A percentile compares a stretch with the other conserved stretches of the same genome.
Conservation (phyloP, 1,139 yeast species). For the Kodamaea arcana region DNA sequence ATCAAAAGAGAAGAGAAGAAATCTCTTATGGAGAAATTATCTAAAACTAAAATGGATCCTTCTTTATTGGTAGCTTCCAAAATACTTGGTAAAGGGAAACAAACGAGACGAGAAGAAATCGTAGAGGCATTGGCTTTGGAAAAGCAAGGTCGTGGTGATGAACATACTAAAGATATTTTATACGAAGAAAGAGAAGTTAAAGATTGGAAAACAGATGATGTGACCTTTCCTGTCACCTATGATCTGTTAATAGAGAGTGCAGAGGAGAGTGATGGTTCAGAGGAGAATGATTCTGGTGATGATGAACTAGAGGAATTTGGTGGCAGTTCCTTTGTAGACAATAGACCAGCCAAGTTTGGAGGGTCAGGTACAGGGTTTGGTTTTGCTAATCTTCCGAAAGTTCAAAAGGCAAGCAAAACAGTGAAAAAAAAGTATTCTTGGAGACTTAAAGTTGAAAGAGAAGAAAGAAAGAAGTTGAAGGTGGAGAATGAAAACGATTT, state of each 20-base stretch:
- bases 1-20: slow-evolving; percentile 86
- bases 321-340: slow-evolving; percentile 58
- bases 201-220: slow-evolving; percentile 44
- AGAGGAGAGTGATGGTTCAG: slow-evolving; percentile 10
- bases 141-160: slow-evolving; percentile 68
- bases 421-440: slow-evolving; percentile 42
- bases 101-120: slow-evolving; percentile 67
- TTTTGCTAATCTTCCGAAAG: slow-evolving; percentile 52
- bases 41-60: slow-evolving; percentile 71
- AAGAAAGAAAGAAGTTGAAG: slow-evolving; percentile 30
- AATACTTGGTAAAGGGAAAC: slow-evolving; percentile 71
- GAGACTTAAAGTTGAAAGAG: slow-evolving; percentile 37
- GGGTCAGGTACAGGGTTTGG: slow-evolving; percentile 67
- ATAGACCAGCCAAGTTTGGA: slow-evolving; percentile 62
- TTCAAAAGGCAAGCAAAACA: slow-evolving; percentile 28
- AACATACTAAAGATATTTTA: slow-evolving; percentile 54
- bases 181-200: slow-evolving; percentile 67
- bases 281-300: slow-evolving; percentile 8
- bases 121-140: slow-evolving; percentile 74
- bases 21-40: slow-evolving; percentile 66
- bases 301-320: slow-evolving; percentile 11
- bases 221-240: not conserved
- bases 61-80: slow-evolving; percentile 65
- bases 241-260: slow-evolving; percentile 1
- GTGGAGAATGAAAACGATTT: slow-evolving; percentile 42